These are phyloP conservation scores for Mycena galericulata DNA, from an alignment of 768 basidiomycete genomes.

Conservation along the genomic window DNA sequence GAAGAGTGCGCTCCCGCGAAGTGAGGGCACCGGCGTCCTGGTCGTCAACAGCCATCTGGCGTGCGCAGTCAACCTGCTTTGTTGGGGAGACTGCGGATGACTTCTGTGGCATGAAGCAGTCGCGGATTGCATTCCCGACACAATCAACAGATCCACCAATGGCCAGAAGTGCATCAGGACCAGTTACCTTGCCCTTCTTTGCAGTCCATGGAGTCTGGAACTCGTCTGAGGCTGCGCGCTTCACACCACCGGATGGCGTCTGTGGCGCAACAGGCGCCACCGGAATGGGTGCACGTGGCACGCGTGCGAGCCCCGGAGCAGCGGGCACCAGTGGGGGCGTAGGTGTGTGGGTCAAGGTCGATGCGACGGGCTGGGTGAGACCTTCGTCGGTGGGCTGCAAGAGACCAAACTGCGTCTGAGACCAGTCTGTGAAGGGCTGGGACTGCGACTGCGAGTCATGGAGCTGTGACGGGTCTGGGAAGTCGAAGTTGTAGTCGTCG, in stretches of 20 bases:
- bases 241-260: not conserved
- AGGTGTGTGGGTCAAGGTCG: not conserved
- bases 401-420: not conserved
- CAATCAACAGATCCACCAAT: constrained; percentile 9
- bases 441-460: not conserved
- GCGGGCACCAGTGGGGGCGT: constrained; percentile 3
- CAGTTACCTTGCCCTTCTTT: not conserved
- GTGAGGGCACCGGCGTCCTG: not conserved
- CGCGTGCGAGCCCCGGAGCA: no score
- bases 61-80: constrained; percentile 1
- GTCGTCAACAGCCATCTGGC: not conserved
- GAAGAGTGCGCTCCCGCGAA: not conserved
- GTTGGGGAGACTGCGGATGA: constrained; percentile 10
- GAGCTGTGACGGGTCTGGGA: no score
- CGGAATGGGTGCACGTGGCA: no score
- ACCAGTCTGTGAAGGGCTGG: constrained; percentile 6
- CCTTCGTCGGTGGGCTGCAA: not conserved
- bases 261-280: no score
- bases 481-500: no score
- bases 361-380: not conserved
- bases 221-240: not conserved
- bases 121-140: constrained; percentile 1
- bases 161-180: constrained; percentile 2
- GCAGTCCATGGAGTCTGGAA: not conserved
- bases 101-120: constrained; percentile 16